Evolutionary conservation across 805 yeast species (phyloP).

Genomic region (Yarrowia yakushimensis): DNA sequence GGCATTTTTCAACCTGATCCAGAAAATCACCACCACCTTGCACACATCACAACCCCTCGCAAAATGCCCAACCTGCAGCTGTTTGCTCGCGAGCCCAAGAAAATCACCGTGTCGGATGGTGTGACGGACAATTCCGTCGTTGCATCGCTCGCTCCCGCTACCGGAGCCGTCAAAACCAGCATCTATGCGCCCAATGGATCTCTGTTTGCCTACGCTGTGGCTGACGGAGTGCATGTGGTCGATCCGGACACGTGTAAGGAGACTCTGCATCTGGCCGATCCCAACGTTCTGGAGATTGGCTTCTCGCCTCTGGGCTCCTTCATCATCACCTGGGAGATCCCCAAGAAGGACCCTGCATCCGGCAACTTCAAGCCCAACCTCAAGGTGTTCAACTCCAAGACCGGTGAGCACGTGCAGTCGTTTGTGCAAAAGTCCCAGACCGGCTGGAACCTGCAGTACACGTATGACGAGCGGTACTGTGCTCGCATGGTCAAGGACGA

Average conservation of each 20-base stretch:
- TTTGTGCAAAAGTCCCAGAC: conserved; percentile 79
- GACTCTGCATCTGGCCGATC: conserved; percentile 49
- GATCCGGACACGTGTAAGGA: conserved; percentile 52
- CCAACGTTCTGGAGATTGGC: conserved; percentile 73
- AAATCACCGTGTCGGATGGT: conserved; percentile 18
- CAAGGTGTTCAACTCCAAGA: conserved; percentile 60
- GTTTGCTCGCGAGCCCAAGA: conserved; percentile 23
- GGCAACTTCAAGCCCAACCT: conserved; percentile 80
- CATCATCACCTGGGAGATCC: conserved; percentile 86
- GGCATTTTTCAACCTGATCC: conserved; percentile 13
- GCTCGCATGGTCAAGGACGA: conserved; percentile 60
- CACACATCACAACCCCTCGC: not conserved
- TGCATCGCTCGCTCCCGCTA: not conserved
- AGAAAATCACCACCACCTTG: not conserved
- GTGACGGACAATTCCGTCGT: conserved; percentile 15
- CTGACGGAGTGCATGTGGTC: conserved; percentile 48
- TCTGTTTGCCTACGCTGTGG: conserved; percentile 67
- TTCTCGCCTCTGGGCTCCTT: conserved; percentile 87
- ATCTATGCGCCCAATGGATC: conserved; percentile 65
- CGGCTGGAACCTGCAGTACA: conserved; percentile 89
- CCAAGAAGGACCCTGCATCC: conserved; percentile 57
- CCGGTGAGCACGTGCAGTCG: conserved; percentile 50
- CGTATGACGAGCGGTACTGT: conserved; percentile 70
- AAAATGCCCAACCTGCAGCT: conserved; percentile 8
- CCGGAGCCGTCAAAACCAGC: conserved; percentile 48